Conservation (phyloP, 192 early-diverging fungal species). For the Backusella parvicylindrica region DNA sequence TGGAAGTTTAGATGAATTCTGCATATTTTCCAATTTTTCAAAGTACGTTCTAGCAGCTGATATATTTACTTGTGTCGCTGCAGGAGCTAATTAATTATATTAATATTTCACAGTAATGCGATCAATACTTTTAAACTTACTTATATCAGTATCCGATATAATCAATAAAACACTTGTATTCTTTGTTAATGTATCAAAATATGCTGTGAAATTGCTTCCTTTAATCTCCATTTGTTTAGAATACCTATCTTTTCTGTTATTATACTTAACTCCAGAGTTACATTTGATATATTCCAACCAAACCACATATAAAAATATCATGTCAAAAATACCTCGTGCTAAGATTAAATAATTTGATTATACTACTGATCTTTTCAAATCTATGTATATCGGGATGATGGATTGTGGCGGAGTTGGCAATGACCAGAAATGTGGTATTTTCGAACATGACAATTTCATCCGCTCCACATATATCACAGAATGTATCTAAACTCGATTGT, state of each 20-base stretch:
- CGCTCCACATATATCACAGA: slow-evolving; percentile 83
- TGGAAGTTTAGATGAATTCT: neutral
- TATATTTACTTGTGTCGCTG: slow-evolving; percentile 80
- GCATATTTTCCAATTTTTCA: slow-evolving; percentile 62
- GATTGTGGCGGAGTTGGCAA: slow-evolving; percentile 72
- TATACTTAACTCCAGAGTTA: slow-evolving; percentile 19
- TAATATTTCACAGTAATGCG: neutral
- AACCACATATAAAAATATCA: neutral
- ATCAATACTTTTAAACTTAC: slow-evolving; percentile 45
- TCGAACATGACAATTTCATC: slow-evolving; percentile 96
- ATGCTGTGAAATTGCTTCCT: slow-evolving; percentile 68
- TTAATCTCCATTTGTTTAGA: slow-evolving; percentile 86
- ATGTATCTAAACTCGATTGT: slow-evolving; percentile 74
- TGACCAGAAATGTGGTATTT: slow-evolving; percentile 91
- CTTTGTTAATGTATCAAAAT: slow-evolving; percentile 76
- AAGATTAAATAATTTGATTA: slow-evolving; percentile 90
- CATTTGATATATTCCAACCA: neutral
- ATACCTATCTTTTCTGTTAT: slow-evolving; percentile 29
- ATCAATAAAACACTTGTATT: slow-evolving; percentile 87
- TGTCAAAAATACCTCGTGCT: slow-evolving; percentile 53
- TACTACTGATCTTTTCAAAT: slow-evolving; percentile 91
- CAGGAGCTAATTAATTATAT: slow-evolving; percentile 57
- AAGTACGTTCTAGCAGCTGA: slow-evolving; percentile 76
- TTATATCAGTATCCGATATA: slow-evolving; percentile 75
- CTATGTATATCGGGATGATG: slow-evolving; percentile 68